Percentiles rank a stretch among this genome's conserved stretches.
Evolutionary conservation across 208 protist species (phyloP).

Genomic region (Crithidia brevicula): DNA sequence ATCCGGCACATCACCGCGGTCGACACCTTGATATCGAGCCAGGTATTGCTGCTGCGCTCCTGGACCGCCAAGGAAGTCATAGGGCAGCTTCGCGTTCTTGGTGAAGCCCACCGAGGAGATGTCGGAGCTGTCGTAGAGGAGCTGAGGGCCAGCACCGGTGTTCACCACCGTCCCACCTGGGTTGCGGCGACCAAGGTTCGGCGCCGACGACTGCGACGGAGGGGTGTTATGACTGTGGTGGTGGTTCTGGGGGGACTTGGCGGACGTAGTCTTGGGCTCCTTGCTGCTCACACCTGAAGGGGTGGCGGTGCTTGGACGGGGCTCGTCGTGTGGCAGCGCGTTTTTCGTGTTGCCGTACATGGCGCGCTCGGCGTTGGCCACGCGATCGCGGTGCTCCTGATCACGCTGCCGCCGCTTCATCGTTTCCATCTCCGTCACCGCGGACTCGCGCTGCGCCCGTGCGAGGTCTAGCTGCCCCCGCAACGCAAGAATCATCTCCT

Average conservation of each 20-base stretch:
- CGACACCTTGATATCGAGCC: background rate
- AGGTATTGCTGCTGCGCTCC: slow-evolving; percentile 33
- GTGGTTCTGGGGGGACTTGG: background rate
- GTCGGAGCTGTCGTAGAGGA: slow-evolving; percentile 75
- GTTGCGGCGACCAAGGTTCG: slow-evolving; percentile 9
- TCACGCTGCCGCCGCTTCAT: slow-evolving; percentile 44
- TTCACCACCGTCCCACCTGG: slow-evolving; percentile 53
- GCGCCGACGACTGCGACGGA: background rate
- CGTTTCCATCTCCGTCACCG: slow-evolving; percentile 43
- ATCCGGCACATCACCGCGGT: background rate
- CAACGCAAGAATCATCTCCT: slow-evolving; percentile 56
- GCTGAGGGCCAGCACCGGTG: slow-evolving; percentile 48
- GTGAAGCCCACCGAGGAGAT: slow-evolving; percentile 79
- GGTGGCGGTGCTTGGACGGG: background rate
- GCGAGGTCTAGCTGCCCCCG: slow-evolving; percentile 43
- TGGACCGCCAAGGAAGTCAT: slow-evolving; percentile 60
- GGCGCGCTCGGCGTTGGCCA: slow-evolving; percentile 23
- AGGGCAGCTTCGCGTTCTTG: slow-evolving; percentile 35
- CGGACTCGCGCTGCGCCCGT: slow-evolving; percentile 46
- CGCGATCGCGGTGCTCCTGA: slow-evolving; percentile 45
- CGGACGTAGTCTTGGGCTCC: background rate
- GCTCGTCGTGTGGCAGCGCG: too few species aligned
- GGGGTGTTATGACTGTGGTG: background rate
- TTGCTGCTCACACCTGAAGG: background rate
- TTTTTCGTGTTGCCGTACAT: slow-evolving; percentile 30